Evolutionary conservation across 2,329 filamentous ascomycete genomes (phyloP), one percentile per base, ranked within the genome.

Genomic region (Colletotrichum tofieldiae): DNA sequence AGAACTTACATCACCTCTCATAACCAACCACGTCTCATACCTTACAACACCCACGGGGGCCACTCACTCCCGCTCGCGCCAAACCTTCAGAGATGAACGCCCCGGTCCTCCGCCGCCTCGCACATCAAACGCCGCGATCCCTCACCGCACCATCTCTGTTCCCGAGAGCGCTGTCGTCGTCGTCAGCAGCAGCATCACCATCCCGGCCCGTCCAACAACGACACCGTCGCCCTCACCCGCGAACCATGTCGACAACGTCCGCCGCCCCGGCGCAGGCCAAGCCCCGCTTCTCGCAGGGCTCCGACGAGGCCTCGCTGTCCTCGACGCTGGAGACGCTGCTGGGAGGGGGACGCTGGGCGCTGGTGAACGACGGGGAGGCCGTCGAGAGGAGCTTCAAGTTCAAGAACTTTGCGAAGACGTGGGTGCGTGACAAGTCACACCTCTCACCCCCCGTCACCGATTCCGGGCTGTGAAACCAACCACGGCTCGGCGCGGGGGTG

Each of bases 361-460:
- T 92, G 43, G 82, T 85, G 2, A 77, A 82, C 1, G 82, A 84
- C 55, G 89, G 89, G 12, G 84, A 86, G 65, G 90, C 88, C 0
- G 75, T 93, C 1, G 89, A 92, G 80, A 84, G 90, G 64, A 84
- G 82, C 66, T 92, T 92, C 78, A 88, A 84, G 77, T 93, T 93
- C 77, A 91, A 90, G 82, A 91, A 85, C 1, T 93, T 92, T 79
- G 85, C 87, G 45, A 92, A 90, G 83, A 89, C 89, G 9, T 92
- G 91, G 90, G 89, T 91, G 75, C 73, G 86, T 84, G 16, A 20
- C 14, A 20, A 20, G 12, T 18, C n/a, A 9, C 41, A 20, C 11
- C 14, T 9, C 8, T 35, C 14, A 32, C 5, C 26, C 6, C 11
- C 45, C 23, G 52, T 61, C 29, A 37, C 14, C 5, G 12, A 26